Evolutionary conservation across 768 basidiomycete species (phyloP).

Genomic region (Amanita fuliginea): DNA sequence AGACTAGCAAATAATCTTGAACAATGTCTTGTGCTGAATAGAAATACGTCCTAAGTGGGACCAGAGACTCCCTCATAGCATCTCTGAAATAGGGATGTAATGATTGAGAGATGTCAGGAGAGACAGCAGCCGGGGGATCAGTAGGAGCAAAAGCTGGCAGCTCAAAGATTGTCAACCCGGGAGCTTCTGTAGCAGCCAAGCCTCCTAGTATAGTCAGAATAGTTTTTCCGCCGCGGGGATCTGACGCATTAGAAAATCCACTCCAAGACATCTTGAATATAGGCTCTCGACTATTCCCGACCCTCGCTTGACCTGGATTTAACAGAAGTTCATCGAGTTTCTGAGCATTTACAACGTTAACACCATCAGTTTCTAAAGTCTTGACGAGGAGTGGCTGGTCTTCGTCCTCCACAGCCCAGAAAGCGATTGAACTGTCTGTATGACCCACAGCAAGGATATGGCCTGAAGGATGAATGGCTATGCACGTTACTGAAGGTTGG

Average conservation of each 20-base stretch:
- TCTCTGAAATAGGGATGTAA: conserved; percentile 40
- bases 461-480: conserved; percentile 64
- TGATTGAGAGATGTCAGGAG: conserved; percentile 19
- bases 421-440: conserved; percentile 71
- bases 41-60: conserved; percentile 36
- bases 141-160: conserved; percentile 55
- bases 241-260: conserved; percentile 53
- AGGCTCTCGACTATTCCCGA: conserved; percentile 42
- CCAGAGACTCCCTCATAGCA: conserved; percentile 54
- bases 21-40: conserved; percentile 48
- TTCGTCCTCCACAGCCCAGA: conserved; percentile 76
- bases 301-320: conserved; percentile 5
- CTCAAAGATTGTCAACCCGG: conserved; percentile 59
- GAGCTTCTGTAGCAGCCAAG: conserved; percentile 33
- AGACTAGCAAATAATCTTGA: conserved; percentile 76
- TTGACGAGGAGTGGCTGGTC: conserved; percentile 65
- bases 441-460: conserved; percentile 76
- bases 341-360: conserved; percentile 41
- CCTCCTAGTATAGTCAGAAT: conserved; percentile 75
- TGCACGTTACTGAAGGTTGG: conserved; percentile 53
- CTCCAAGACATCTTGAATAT: conserved; percentile 86
- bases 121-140: conserved; percentile 26
- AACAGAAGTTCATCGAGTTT: conserved; percentile 31
- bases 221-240: conserved; percentile 63
- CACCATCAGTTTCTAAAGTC: conserved; percentile 47